These are phyloP conservation scores for Botrytis porri DNA, from an alignment of 2,329 filamentous ascomycete genomes.

Conservation along the genomic window DNA sequence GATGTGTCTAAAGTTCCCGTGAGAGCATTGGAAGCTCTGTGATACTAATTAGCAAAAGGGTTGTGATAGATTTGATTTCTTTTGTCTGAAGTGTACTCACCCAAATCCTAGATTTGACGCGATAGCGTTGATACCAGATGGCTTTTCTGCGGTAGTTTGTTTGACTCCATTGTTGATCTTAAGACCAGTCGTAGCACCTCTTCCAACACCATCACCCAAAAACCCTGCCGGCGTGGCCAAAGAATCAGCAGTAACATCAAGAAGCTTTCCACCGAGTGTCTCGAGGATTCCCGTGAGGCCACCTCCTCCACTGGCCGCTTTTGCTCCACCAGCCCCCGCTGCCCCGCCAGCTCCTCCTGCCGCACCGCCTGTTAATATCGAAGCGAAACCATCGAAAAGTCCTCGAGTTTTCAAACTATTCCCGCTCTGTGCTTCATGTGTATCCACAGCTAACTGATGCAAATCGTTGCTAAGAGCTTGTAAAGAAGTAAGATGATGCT, in stretches of 20 bases:
- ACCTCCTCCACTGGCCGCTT: not conserved
- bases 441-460: slow-evolving; percentile 7
- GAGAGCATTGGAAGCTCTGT: slow-evolving; percentile 11
- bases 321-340: not conserved
- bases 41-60: not conserved
- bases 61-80: not conserved
- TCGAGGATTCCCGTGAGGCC: not conserved
- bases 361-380: not conserved
- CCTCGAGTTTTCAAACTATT: slow-evolving; percentile 1
- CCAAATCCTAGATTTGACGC: slow-evolving; percentile 17
- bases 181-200: slow-evolving; percentile 14
- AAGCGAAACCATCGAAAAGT: not conserved
- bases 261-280: not conserved
- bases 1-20: slow-evolving; percentile 15
- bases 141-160: slow-evolving; percentile 12
- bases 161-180: slow-evolving; percentile 14
- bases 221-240: slow-evolving; percentile 8
- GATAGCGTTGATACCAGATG: slow-evolving; percentile 9
- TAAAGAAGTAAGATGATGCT: slow-evolving; percentile 10
- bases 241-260: slow-evolving; percentile 2
- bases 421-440: not conserved
- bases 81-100: not conserved
- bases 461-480: slow-evolving; percentile 17
- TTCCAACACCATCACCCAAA: slow-evolving; percentile 16
- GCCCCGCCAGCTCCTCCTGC: not conserved